Evolutionary conservation across 306 rosid species (phyloP).

Genomic region (Fagus crenata): DNA sequence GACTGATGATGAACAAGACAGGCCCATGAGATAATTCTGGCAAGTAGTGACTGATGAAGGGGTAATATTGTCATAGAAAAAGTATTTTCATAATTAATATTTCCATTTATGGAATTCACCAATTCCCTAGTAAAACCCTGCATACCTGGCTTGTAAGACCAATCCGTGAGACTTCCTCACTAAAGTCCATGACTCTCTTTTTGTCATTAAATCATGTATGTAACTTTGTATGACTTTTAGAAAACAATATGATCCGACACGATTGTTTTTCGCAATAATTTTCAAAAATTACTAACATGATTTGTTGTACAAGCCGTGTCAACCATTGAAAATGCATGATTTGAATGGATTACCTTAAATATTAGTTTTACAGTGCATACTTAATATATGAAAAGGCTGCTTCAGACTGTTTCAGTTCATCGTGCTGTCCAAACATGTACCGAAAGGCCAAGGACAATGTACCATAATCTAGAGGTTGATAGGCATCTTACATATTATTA

Average conservation of each 20-base stretch:
- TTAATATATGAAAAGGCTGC: constrained; percentile 13
- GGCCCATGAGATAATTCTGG: constrained; percentile 37
- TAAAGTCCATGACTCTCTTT: constrained; percentile 41
- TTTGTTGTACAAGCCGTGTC: too few species aligned
- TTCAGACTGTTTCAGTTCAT: constrained; percentile 35
- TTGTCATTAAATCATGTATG: constrained; percentile 25
- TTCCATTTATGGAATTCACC: constrained; percentile 43
- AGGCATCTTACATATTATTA: constrained; percentile 39
- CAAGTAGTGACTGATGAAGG: constrained; percentile 24
- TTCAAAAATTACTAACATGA: too few species aligned
- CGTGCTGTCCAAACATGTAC: constrained; percentile 39
- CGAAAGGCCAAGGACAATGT: constrained; percentile 52
- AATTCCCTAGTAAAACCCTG: constrained; percentile 44
- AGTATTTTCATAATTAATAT: constrained; percentile 28
- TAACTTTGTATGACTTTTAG: neutral
- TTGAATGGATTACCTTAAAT: constrained; percentile 35
- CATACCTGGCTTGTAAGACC: constrained; percentile 37
- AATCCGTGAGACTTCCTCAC: constrained; percentile 35
- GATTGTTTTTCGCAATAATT: too few species aligned
- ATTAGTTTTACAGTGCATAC: constrained; percentile 11
- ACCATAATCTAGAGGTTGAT: constrained; percentile 49
- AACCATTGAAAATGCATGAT: neutral
- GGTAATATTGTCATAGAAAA: constrained; percentile 17
- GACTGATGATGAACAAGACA: constrained; percentile 36
- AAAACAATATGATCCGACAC: neutral